Base-by-base conservation (phyloP, 2,329 filamentous ascomycete genomes). In the Colletotrichum paranaense region DNA sequence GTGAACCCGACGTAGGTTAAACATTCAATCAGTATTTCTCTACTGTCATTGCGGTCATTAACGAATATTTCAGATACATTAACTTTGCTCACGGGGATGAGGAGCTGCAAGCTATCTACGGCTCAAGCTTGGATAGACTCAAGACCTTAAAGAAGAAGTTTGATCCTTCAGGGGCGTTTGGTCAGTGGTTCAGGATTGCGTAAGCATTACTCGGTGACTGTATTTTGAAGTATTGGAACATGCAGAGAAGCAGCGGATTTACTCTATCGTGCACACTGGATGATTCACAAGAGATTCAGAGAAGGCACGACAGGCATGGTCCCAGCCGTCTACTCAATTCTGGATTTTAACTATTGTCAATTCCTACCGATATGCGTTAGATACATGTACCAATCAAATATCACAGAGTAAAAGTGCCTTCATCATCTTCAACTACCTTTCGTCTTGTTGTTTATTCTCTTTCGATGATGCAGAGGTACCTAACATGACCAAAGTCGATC, bases 11-110 rank as follows among this genome's bases (percentile, higher is more conserved):
- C 80, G 16, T 82, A 81, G 11, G 42, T 22, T 49, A 19, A 22
- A 22, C 2, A 35, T 12, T 35, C 11, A 35, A 5, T 35, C 1
- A 49, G 4, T 9, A 19, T 12, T 12, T 35, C 6, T 22, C 19
- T n/a, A 1, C 1, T n/a, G 19, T 49, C 8, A 4, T 7, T 11
- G 11, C 1, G 3, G 8, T n/a, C 0, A 49, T 1, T 49, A 22
- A 49, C 19, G 16, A 11, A 3, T 1, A n/a, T 4, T 16, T 9
- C 4, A 49, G 42, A 4, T 49, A 49, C 59, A 73, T 81, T 56
- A 82, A 81, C 68, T 82, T 81, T 65, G 80, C 79, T 0, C 77
- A 80, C 35, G 80, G 80, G 12, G 80, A 82, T 53, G 80, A 81
- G 68, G 49, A 74, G 9, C 68, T 79, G 7, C 60, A 74, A 7